Evolutionary conservation across 495 filamentous ascomycete genomes (phyloP).

Genomic region (Lasiosphaeris hirsuta): DNA sequence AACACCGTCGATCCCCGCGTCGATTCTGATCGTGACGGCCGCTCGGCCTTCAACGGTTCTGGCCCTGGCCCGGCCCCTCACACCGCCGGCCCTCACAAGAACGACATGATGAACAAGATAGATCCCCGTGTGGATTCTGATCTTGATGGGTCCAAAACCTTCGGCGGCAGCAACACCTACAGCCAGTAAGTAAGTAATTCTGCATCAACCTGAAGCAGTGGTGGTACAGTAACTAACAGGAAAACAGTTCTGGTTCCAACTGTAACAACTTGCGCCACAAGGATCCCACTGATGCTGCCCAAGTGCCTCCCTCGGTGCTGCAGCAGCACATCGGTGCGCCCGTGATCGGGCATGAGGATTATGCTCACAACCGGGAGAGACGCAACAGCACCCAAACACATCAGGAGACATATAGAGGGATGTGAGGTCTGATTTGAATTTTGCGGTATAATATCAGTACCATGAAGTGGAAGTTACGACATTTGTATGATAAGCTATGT

Average conservation of each 20-base stretch:
- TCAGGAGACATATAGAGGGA: constrained; percentile 40
- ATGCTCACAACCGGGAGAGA: constrained; percentile 31
- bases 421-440: constrained; percentile 19
- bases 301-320: constrained; percentile 47
- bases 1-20: constrained; percentile 54
- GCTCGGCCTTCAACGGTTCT: constrained; percentile 20
- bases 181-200: constrained; percentile 44
- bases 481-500: not conserved
- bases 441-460: not conserved
- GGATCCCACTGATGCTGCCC: constrained; percentile 46
- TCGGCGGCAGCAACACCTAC: constrained; percentile 45
- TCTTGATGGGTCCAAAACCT: constrained; percentile 42
- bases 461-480: not conserved
- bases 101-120: constrained; percentile 50
- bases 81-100: constrained; percentile 53
- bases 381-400: constrained; percentile 35
- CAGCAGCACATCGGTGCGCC: constrained; percentile 37
- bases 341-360: constrained; percentile 35
- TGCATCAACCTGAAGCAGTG: not conserved
- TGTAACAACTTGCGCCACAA: constrained; percentile 13
- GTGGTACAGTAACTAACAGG: not conserved
- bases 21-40: constrained; percentile 44
- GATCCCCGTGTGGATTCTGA: constrained; percentile 55
- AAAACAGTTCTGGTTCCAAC: not conserved
- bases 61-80: constrained; percentile 40